These are phyloP conservation scores for Mortierella sp. DNA, from an alignment of 371 early-diverging fungal species.

Conservation along the genomic window DNA sequence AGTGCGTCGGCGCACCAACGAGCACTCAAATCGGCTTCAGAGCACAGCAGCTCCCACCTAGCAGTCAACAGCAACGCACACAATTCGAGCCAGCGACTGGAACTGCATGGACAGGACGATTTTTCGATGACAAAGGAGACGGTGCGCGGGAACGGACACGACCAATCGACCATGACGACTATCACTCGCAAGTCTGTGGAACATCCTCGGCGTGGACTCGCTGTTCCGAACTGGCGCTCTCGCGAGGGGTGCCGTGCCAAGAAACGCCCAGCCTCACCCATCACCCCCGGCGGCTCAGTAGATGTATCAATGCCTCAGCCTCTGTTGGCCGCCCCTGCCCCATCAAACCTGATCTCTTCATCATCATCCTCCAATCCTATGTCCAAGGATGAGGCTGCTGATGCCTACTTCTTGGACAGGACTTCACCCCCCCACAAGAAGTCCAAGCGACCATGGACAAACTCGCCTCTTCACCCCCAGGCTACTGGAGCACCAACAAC, in stretches of 20 bases:
- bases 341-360: conserved; percentile 7
- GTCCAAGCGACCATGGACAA: conserved; percentile 51
- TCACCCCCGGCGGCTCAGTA: conserved; percentile 50
- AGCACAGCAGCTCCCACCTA: conserved; percentile 23
- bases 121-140: conserved; percentile 37
- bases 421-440: conserved; percentile 56
- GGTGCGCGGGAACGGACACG: conserved; percentile 33
- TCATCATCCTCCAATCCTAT: not conserved
- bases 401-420: conserved; percentile 35
- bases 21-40: conserved; percentile 45
- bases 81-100: conserved; percentile 20
- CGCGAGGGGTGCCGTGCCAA: conserved; percentile 52
- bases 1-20: conserved; percentile 60
- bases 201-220: conserved; percentile 26
- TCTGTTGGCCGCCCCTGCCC: not conserved
- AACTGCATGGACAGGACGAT: conserved; percentile 19
- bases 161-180: conserved; percentile 39
- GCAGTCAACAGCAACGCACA: conserved; percentile 12
- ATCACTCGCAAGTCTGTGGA: conserved; percentile 44
- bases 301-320: conserved; percentile 41
- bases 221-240: conserved; percentile 29
- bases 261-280: conserved; percentile 61
- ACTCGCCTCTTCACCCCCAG: conserved; percentile 16
- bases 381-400: conserved; percentile 8
- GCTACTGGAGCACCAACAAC: conserved; percentile 5